Evolutionary conservation across 768 basidiomycete species (phyloP).

Genomic region (Tylopilus cervinicoccineus): DNA sequence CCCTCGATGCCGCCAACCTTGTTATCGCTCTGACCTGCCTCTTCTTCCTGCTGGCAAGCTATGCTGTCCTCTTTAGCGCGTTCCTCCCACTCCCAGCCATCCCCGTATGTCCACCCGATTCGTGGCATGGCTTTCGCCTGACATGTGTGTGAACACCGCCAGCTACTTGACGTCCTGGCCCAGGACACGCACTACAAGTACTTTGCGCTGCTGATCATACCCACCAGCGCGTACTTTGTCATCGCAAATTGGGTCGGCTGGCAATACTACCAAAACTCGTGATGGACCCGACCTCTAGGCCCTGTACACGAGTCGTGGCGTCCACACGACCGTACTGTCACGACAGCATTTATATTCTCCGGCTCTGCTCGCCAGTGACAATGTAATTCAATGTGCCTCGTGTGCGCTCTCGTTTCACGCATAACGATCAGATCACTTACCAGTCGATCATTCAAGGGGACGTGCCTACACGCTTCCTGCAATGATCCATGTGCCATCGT

Average conservation of each 20-base stretch:
- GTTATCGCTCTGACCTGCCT: slow-evolving; percentile 43
- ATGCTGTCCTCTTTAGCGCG: slow-evolving; percentile 63
- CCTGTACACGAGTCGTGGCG: slow-evolving; percentile 3
- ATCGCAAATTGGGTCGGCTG: slow-evolving; percentile 99
- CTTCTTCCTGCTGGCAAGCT: slow-evolving; percentile 56
- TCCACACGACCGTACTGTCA: not conserved
- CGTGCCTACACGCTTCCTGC: slow-evolving; percentile 18
- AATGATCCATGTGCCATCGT: slow-evolving; percentile 20
- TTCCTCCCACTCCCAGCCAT: slow-evolving; percentile 53
- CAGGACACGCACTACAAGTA: slow-evolving; percentile 90
- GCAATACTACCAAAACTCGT: slow-evolving; percentile 95
- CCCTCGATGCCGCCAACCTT: slow-evolving; percentile 41
- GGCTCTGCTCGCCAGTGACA: slow-evolving; percentile 5
- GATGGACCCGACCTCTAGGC: slow-evolving; percentile 16
- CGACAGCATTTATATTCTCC: slow-evolving; percentile 6
- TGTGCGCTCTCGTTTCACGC: slow-evolving; percentile 14
- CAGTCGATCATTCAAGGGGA: slow-evolving; percentile 14
- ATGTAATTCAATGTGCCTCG: slow-evolving; percentile 22
- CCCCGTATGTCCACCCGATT: slow-evolving; percentile 38
- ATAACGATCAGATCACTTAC: slow-evolving; percentile 18
- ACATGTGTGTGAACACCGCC: slow-evolving; percentile 21
- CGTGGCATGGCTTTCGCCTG: slow-evolving; percentile 5
- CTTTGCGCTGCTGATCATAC: slow-evolving; percentile 71
- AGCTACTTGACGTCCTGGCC: slow-evolving; percentile 65
- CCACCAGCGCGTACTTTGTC: slow-evolving; percentile 81